These are phyloP conservation scores for Colletotrichum abscissum DNA, from an alignment of 2,329 filamentous ascomycete species.

Conservation along the genomic window DNA sequence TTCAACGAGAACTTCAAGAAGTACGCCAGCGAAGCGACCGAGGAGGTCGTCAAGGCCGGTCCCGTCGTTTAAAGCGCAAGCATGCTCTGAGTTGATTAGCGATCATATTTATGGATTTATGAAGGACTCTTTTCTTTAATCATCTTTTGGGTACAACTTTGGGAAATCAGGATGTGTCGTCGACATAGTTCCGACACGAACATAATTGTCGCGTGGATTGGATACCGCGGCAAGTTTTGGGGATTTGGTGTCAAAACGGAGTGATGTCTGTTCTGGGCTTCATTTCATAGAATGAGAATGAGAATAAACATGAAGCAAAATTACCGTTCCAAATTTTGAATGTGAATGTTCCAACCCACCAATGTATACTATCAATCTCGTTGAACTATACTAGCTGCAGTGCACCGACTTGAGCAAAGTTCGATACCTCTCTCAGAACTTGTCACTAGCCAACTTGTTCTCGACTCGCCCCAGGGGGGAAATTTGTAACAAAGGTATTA, in stretches of 20 bases:
- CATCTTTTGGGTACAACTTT: conserved; percentile 10
- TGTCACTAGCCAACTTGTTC: too few species aligned
- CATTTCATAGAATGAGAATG: conserved; percentile 30
- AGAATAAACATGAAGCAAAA: background rate
- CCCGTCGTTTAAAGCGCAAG: conserved; percentile 50
- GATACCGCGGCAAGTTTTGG: conserved; percentile 2
- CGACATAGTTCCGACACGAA: conserved; percentile 25
- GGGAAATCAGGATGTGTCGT: conserved; percentile 30
- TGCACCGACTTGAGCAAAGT: too few species aligned
- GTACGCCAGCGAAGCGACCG: conserved; percentile 86
- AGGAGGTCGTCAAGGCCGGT: conserved; percentile 79
- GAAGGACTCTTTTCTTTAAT: conserved; percentile 15
- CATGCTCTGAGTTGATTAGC: background rate
- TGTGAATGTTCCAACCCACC: background rate
- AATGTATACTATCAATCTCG: too few species aligned
- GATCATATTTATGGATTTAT: conserved; percentile 15
- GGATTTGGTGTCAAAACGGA: conserved; percentile 11
- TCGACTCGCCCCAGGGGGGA: too few species aligned
- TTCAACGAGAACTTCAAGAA: conserved; percentile 99
- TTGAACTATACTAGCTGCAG: too few species aligned
- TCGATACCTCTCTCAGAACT: too few species aligned
- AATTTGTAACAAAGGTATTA: too few species aligned
- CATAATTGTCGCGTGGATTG: conserved; percentile 3
- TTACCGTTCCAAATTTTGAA: background rate
- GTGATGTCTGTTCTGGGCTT: conserved; percentile 14